Conservation (phyloP, 148 eudicot species). For the Talinum fruticosum region DNA sequence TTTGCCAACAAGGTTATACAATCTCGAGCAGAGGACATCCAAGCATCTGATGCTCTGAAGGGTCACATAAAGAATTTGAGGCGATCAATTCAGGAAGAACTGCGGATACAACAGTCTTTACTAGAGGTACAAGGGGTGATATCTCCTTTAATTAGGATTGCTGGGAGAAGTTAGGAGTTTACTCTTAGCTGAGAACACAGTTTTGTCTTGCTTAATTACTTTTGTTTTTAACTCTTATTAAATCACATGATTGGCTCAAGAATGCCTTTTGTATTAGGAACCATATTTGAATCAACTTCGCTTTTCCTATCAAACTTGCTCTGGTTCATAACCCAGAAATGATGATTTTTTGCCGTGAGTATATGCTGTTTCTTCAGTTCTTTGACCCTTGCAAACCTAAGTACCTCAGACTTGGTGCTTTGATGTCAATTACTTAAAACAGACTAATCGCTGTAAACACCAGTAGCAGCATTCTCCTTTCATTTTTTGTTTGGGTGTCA, state of each 20-base stretch:
- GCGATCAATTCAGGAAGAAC: slow-evolving; percentile 74
- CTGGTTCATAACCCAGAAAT: neutral
- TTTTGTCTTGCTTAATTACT: neutral
- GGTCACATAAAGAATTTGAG: slow-evolving; percentile 61
- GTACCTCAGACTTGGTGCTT: no score
- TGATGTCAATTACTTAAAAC: no score
- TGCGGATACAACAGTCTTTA: slow-evolving; percentile 67
- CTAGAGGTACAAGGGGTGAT: slow-evolving; percentile 85
- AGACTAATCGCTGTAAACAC: no score
- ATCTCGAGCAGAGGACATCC: slow-evolving; percentile 68
- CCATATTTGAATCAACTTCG: slow-evolving; percentile 5
- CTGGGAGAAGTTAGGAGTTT: slow-evolving; percentile 51
- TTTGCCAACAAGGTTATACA: slow-evolving; percentile 75
- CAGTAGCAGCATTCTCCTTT: no score
- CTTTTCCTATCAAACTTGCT: neutral
- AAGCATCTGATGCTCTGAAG: slow-evolving; percentile 40
- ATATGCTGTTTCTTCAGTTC: neutral
- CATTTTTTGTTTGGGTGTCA: no score
- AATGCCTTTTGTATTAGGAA: slow-evolving; percentile 15
- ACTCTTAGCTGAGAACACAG: slow-evolving; percentile 3
- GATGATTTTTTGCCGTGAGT: neutral
- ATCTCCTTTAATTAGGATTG: slow-evolving; percentile 80
- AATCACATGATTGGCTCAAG: slow-evolving; percentile 2
- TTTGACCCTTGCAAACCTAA: neutral
- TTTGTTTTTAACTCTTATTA: neutral